phyloP scores from a whole-genome alignment of 495 filamentous ascomycete genomes.

The Hypomontagnella monticulosa region DNA sequence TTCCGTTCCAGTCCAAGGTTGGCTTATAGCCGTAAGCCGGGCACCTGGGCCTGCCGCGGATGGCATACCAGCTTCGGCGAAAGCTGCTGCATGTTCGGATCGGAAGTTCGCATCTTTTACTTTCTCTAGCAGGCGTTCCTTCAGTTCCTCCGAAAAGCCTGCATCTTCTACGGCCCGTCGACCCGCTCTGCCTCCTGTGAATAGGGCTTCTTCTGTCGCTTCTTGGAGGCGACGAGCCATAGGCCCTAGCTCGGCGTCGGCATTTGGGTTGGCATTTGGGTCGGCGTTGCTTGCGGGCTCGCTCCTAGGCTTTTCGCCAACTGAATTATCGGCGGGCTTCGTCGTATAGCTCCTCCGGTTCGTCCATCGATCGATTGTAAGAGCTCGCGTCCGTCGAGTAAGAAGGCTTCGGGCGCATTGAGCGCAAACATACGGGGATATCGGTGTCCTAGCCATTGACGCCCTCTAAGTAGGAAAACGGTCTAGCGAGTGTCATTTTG shows the following conservation, averaged over 20 bases:
- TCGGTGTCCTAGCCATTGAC: slow-evolving; percentile 35
- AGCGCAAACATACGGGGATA: slow-evolving; percentile 37
- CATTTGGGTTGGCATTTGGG: slow-evolving; percentile 4
- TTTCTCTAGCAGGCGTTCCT: slow-evolving; percentile 74
- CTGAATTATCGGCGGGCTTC: slow-evolving; percentile 2
- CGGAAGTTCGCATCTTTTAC: slow-evolving; percentile 76
- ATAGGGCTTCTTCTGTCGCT: slow-evolving; percentile 81
- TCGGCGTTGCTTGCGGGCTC: slow-evolving; percentile 5
- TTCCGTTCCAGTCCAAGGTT: slow-evolving; percentile 84
- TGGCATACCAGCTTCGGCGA: slow-evolving; percentile 72
- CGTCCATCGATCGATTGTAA: slow-evolving; percentile 7
- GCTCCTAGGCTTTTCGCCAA: not conserved
- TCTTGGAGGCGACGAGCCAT: slow-evolving; percentile 79
- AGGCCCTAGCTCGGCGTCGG: slow-evolving; percentile 57
- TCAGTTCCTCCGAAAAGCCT: slow-evolving; percentile 88
- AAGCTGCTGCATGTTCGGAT: slow-evolving; percentile 72
- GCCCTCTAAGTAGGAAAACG: not conserved
- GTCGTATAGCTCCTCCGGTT: slow-evolving; percentile 30
- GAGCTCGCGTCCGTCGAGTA: slow-evolving; percentile 4
- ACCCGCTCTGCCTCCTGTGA: slow-evolving; percentile 75
- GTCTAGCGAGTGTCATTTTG: slow-evolving; percentile 19
- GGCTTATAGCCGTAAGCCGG: slow-evolving; percentile 72
- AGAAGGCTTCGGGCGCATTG: slow-evolving; percentile 32
- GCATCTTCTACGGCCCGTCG: slow-evolving; percentile 81
- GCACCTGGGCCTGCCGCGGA: slow-evolving; percentile 74